Percentiles rank a stretch among this genome's conserved stretches.
Evolutionary conservation across 2,329 filamentous ascomycete species (phyloP).

Genomic region (Balansia obtecta): DNA sequence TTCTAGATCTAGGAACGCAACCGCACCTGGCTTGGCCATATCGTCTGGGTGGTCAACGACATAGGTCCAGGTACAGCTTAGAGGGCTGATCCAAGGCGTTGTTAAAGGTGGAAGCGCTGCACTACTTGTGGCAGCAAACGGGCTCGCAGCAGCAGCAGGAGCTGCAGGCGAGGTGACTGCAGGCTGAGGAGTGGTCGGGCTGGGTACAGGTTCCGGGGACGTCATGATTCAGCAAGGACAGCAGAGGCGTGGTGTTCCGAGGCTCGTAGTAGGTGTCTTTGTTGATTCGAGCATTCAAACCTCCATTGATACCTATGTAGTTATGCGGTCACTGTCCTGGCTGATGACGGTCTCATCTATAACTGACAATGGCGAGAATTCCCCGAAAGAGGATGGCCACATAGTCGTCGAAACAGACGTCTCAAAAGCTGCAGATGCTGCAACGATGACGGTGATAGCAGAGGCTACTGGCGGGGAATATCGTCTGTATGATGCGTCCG

Average conservation of each 20-base stretch:
- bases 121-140: conserved; percentile 2
- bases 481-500: background rate
- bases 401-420: background rate
- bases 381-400: background rate
- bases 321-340: background rate
- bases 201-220: conserved; percentile 2
- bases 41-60: conserved; percentile 16
- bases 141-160: background rate
- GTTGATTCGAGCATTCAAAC: background rate
- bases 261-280: background rate
- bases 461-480: too few species aligned
- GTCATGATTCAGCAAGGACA: conserved; percentile 2
- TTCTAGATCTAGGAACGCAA: conserved; percentile 26
- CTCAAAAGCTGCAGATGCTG: background rate
- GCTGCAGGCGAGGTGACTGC: conserved; percentile 8
- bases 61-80: conserved; percentile 27
- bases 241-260: background rate
- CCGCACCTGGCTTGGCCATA: conserved; percentile 15
- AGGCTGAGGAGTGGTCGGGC: conserved; percentile 2
- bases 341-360: background rate
- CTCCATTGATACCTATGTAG: background rate
- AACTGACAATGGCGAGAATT: background rate
- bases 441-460: background rate
- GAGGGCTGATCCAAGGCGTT: conserved; percentile 23
- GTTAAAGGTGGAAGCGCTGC: conserved; percentile 23